phyloP scores from a whole-genome alignment of 495 filamentous ascomycete genomes.

The Talaromyces liani region DNA sequence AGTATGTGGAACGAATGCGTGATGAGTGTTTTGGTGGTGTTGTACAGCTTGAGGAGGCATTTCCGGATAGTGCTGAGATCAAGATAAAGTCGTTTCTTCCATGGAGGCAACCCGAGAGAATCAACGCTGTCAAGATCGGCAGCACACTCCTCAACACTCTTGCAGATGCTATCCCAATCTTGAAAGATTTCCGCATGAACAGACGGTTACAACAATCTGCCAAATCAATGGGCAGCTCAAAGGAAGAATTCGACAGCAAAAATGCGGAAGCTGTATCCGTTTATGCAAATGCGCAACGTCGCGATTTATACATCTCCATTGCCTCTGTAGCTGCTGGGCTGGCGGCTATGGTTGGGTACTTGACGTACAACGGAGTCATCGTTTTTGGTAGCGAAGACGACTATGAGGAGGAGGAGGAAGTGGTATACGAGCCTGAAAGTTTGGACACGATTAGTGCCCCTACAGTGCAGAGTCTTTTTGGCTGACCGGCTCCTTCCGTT shows the following conservation, averaged over 20 bases:
- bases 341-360: conserved; percentile 34
- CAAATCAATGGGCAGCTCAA: conserved; percentile 13
- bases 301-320: conserved; percentile 32
- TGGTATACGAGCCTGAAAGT: conserved; percentile 13
- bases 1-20: conserved; percentile 45
- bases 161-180: conserved; percentile 33
- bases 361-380: conserved; percentile 29
- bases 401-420: conserved; percentile 9
- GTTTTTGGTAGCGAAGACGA: background rate
- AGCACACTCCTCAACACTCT: conserved; percentile 29
- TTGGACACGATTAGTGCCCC: background rate
- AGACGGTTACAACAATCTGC: conserved; percentile 26
- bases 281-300: conserved; percentile 22
- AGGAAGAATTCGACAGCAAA: conserved; percentile 17
- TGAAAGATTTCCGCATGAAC: conserved; percentile 29
- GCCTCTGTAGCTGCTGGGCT: conserved; percentile 27
- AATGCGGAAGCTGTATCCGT: conserved; percentile 21
- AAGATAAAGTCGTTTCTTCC: conserved; percentile 18
- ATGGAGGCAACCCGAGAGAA: conserved; percentile 29
- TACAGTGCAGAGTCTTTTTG: background rate
- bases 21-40: conserved; percentile 30
- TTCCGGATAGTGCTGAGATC: conserved; percentile 3
- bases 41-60: conserved; percentile 23
- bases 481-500: background rate
- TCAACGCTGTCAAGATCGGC: conserved; percentile 26